Evolutionary conservation across 225 moss, liverwort and hornwort species (phyloP), one percentile per base, ranked within the genome.

Genomic region (Antitrichia curtipendula): DNA sequence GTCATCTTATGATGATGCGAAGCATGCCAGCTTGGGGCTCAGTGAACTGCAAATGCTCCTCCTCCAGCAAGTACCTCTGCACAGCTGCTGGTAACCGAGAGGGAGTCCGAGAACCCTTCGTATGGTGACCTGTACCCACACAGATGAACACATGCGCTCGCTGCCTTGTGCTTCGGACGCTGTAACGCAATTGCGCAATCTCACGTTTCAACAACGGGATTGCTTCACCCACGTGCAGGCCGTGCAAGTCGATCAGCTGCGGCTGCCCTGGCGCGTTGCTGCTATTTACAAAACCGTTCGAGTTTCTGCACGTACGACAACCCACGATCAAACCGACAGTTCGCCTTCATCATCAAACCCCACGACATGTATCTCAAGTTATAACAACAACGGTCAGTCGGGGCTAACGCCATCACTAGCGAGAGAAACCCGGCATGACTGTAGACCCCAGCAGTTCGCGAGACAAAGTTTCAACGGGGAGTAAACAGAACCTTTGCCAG

Each of bases 91-190:
- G 95, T 64, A 95, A 87, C 58, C 94, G 87, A 8, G 95, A 94
- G 1, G 93, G 92, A 17, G 92, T 94, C 53, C 95, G 91, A 10
- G 94, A 91, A 34, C 95, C 95, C 88, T 94, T 94, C 7, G 94
- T 94, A 38, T 95, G 95, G 89, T 95, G 95, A n/a, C 95, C 93
- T 41, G 95, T 94, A 6, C 94, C 95, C 86, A 93, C 95, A 40
- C 90, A 94, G 61, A 95, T 91, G 81, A 88, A 95, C 32, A 95
- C 88, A 23, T 88, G 91, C 65, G 91, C 91, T 75, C 91, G 91
- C 88, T 90, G 92, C 89, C 92, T 77, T 3, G 87, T 90, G 88
- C 82, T 88, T 36, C 89, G 66, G 21, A 84, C 90, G 81, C 73
- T 90, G 83, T 87, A 87, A 18, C 91, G 90, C 40, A 94, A 52